phyloP scores from a whole-genome alignment of 257 asterid genomes.

The Lycium barbarum region DNA sequence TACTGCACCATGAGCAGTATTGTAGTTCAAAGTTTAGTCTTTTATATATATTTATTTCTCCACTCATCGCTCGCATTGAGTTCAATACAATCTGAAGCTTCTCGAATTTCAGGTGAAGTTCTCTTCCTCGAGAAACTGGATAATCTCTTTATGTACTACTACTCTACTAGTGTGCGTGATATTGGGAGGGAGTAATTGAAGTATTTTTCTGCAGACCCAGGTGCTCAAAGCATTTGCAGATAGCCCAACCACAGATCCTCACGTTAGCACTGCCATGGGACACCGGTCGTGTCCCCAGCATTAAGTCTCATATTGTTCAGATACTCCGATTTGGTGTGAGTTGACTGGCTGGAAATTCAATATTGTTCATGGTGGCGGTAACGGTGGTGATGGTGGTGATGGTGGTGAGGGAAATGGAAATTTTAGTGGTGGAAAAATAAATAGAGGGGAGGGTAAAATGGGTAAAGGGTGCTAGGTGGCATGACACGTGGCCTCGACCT shows the following conservation, averaged over 20 bases:
- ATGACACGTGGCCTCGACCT: too few species aligned
- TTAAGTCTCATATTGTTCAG: constrained; percentile 99
- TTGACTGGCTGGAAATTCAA: too few species aligned
- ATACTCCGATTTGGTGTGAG: constrained; percentile 36
- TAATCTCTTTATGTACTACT: too few species aligned
- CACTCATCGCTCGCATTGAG: constrained; percentile 29
- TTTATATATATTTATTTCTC: constrained; percentile 43
- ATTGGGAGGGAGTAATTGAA: not conserved
- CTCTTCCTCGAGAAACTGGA: not conserved
- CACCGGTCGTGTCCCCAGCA: constrained; percentile 92
- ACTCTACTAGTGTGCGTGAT: too few species aligned
- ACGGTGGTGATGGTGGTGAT: too few species aligned
- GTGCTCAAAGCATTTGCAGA: constrained; percentile 45
- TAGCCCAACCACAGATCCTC: constrained; percentile 87
- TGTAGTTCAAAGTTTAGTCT: not conserved
- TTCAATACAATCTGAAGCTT: constrained; percentile 38
- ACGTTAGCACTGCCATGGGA: constrained; percentile 86
- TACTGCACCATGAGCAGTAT: not conserved
- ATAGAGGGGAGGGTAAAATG: too few species aligned
- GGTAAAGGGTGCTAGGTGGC: too few species aligned
- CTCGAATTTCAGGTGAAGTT: constrained; percentile 48
- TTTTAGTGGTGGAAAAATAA: too few species aligned
- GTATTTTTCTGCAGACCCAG: constrained; percentile 44
- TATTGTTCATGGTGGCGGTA: too few species aligned
- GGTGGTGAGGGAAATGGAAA: too few species aligned